A percentile compares a stretch with the other conserved stretches of the same genome.
Conservation (phyloP, 148 eudicot species). For the Dysphania ambrosioides region DNA sequence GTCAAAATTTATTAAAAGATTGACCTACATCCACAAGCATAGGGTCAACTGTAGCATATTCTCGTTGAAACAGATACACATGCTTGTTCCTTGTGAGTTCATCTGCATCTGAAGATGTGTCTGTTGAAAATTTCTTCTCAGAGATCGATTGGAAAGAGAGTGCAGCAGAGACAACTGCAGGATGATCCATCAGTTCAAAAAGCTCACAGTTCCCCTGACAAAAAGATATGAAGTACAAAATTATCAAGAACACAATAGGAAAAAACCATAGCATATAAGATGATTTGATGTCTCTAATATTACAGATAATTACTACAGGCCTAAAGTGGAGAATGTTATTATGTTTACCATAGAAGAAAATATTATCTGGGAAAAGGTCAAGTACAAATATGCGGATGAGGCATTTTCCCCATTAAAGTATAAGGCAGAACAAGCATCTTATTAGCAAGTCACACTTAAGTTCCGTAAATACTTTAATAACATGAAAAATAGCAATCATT, state of each 20-base stretch:
- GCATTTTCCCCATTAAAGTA: neutral
- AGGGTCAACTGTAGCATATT: slow-evolving; percentile 90
- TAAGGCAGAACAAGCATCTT: neutral
- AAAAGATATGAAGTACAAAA: slow-evolving; percentile 9
- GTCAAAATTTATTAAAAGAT: neutral
- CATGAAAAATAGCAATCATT: too few relatives aligned
- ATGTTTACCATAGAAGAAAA: too few relatives aligned
- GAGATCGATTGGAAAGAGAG: slow-evolving; percentile 50
- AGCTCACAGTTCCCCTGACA: slow-evolving; percentile 49
- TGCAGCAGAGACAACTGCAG: slow-evolving; percentile 60
- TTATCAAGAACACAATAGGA: neutral
- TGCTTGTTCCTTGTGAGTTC: slow-evolving; percentile 39
- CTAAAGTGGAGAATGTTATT: neutral
- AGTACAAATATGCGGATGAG: neutral
- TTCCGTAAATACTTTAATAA: too few relatives aligned
- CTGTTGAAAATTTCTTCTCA: slow-evolving; percentile 49
- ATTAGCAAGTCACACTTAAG: too few relatives aligned
- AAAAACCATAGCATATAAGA: neutral
- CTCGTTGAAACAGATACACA: slow-evolving; percentile 87
- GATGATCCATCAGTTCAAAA: slow-evolving; percentile 66
- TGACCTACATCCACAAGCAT: slow-evolving; percentile 71
- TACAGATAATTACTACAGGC: neutral
- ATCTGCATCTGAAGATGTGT: slow-evolving; percentile 40
- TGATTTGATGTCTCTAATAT: neutral
- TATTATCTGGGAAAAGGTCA: neutral